A percentile compares a stretch with the other conserved stretches of the same genome.
phyloP scores from a whole-genome alignment of 768 basidiomycete genomes.

The Rossbeevera mucosa region DNA sequence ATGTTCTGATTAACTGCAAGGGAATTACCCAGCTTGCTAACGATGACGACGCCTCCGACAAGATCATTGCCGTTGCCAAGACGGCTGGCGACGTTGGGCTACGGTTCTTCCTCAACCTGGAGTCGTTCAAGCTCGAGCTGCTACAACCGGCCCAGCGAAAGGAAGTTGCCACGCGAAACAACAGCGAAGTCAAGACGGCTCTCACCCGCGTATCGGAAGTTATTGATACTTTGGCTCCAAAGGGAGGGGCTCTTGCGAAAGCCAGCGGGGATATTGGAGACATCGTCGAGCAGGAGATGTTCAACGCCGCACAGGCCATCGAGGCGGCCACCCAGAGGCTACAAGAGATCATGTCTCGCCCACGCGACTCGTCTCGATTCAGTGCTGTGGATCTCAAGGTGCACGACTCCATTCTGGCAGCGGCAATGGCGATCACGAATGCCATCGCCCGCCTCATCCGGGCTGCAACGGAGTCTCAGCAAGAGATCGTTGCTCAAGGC shows the following conservation, averaged over 20 bases:
- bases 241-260: slow-evolving; percentile 61
- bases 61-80: slow-evolving; percentile 81
- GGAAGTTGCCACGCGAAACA: slow-evolving; percentile 86
- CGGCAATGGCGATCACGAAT: slow-evolving; percentile 92
- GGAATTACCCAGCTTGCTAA: slow-evolving; percentile 90
- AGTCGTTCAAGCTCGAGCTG: slow-evolving; percentile 90
- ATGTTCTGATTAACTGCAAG: slow-evolving; percentile 91
- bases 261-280: slow-evolving; percentile 93
- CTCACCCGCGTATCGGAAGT: slow-evolving; percentile 82
- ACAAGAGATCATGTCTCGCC: slow-evolving; percentile 87
- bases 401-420: slow-evolving; percentile 93
- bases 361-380: slow-evolving; percentile 81
- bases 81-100: slow-evolving; percentile 82
- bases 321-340: slow-evolving; percentile 88
- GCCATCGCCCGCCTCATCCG: slow-evolving; percentile 93
- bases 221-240: slow-evolving; percentile 79
- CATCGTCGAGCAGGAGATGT: slow-evolving; percentile 96
- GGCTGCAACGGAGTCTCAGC: slow-evolving; percentile 95
- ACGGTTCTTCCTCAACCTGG: slow-evolving; percentile 91
- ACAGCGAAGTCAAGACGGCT: slow-evolving; percentile 77
- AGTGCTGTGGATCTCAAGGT: slow-evolving; percentile 92
- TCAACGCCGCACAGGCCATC: slow-evolving; percentile 87
- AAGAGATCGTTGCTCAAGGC: slow-evolving; percentile 96
- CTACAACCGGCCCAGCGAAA: slow-evolving; percentile 69
- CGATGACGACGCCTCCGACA: slow-evolving; percentile 90